These are phyloP conservation scores for Cyberlindnera xylosilytica DNA, from an alignment of 805 yeast genomes.

Conservation along the genomic window DNA sequence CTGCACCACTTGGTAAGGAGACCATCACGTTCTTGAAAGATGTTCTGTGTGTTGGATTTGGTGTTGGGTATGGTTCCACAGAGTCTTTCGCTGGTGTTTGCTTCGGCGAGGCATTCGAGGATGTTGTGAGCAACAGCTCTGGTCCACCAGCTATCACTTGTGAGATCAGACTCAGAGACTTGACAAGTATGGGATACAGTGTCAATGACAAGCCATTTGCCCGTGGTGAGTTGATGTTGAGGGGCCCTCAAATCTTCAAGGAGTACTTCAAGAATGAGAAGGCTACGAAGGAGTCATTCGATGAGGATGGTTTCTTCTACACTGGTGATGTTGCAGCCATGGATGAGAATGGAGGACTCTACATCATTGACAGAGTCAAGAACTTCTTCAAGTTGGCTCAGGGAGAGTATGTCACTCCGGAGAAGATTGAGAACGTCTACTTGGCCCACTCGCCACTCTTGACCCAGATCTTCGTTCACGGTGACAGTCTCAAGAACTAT, in stretches of 20 bases:
- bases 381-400: constrained; percentile 69
- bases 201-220: constrained; percentile 34
- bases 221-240: constrained; percentile 57
- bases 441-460: constrained; percentile 49
- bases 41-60: constrained; percentile 45
- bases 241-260: constrained; percentile 61
- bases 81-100: constrained; percentile 63
- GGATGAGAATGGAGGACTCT: constrained; percentile 48
- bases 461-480: constrained; percentile 59
- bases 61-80: constrained; percentile 66
- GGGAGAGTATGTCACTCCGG: constrained; percentile 76
- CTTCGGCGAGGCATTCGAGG: constrained; percentile 43
- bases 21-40: constrained; percentile 58
- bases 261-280: constrained; percentile 53
- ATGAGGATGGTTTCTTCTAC: constrained; percentile 59
- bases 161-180: constrained; percentile 57
- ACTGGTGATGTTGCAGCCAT: constrained; percentile 65
- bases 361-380: constrained; percentile 70
- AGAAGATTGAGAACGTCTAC: constrained; percentile 65
- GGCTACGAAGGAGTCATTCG: constrained; percentile 53
- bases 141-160: constrained; percentile 52
- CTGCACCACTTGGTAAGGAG: constrained; percentile 66
- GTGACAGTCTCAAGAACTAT: constrained; percentile 54
- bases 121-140: constrained; percentile 45
- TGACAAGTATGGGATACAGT: constrained; percentile 56